Conservation (phyloP, 2,329 filamentous ascomycete species). For the Aspergillus hiratsukae region DNA sequence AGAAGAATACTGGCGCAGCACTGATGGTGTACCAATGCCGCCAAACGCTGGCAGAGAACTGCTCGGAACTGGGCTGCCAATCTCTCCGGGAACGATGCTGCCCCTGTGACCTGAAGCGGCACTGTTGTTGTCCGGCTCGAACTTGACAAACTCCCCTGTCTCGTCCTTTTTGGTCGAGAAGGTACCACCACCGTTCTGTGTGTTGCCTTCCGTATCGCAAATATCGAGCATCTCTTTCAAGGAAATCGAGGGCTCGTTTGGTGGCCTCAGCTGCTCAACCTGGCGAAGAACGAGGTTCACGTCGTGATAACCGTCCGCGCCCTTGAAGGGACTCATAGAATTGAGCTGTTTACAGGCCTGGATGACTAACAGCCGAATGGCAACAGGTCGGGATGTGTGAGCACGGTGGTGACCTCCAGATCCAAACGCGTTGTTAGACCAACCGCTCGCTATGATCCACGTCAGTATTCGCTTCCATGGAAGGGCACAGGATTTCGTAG, state of each 20-base stretch:
- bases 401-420: conserved; percentile 45
- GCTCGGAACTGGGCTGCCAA: conserved; percentile 61
- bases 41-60: conserved; percentile 37
- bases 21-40: conserved; percentile 32
- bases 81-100: conserved; percentile 57
- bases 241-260: conserved; percentile 53
- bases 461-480: conserved; percentile 11
- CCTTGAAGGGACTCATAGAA: conserved; percentile 35
- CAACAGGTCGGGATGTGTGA: conserved; percentile 60
- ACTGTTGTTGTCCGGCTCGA: conserved; percentile 50
- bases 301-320: conserved; percentile 63
- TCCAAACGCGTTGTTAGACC: conserved; percentile 49
- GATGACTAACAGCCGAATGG: conserved; percentile 70
- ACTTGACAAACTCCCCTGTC: conserved; percentile 40
- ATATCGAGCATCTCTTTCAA: conserved; percentile 72
- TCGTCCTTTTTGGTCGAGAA: conserved; percentile 65
- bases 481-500: neutral
- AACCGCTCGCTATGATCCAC: conserved; percentile 37
- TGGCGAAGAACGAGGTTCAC: conserved; percentile 60
- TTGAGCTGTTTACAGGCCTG: conserved; percentile 67
- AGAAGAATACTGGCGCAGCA: conserved; percentile 36
- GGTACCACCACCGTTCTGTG: conserved; percentile 81
- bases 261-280: conserved; percentile 60
- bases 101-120: conserved; percentile 40
- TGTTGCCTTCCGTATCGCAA: conserved; percentile 85